Conservation (phyloP, 495 filamentous ascomycete species). For the Aspergillus heteromorphus region DNA sequence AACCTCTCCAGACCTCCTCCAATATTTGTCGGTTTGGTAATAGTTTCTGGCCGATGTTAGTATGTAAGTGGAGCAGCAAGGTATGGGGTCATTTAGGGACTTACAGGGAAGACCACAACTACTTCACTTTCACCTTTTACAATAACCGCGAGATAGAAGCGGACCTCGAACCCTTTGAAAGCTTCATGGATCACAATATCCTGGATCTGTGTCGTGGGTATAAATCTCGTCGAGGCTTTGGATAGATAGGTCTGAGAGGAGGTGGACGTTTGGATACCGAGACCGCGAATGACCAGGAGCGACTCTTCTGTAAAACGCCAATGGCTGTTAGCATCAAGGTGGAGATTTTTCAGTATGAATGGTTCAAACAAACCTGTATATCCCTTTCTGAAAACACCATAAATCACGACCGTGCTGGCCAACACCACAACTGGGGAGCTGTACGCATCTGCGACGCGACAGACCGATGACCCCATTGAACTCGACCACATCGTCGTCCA, state of each 20-base stretch:
- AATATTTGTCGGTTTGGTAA: constrained; percentile 64
- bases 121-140: constrained; percentile 86
- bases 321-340: constrained; percentile 17
- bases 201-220: constrained; percentile 84
- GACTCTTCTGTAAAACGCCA: constrained; percentile 60
- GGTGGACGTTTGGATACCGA: constrained; percentile 86
- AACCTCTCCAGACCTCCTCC: constrained; percentile 83
- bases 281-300: constrained; percentile 77
- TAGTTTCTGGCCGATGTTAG: constrained; percentile 42
- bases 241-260: constrained; percentile 59
- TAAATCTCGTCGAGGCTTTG: constrained; percentile 73
- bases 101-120: constrained; percentile 86
- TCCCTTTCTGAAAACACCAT: constrained; percentile 43
- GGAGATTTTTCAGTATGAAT: background rate
- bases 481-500: constrained; percentile 34
- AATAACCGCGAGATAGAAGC: constrained; percentile 83
- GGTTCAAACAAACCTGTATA: constrained; percentile 39
- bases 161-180: constrained; percentile 86
- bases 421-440: constrained; percentile 25
- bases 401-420: constrained; percentile 31
- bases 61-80: background rate
- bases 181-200: constrained; percentile 95
- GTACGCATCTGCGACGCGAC: constrained; percentile 33
- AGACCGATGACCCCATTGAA: constrained; percentile 22
- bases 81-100: constrained; percentile 9